Evolutionary conservation across 2,329 filamentous ascomycete species (phyloP), one percentile per base, ranked within the genome.

Genomic region (Pseudogymnoascus sp.): DNA sequence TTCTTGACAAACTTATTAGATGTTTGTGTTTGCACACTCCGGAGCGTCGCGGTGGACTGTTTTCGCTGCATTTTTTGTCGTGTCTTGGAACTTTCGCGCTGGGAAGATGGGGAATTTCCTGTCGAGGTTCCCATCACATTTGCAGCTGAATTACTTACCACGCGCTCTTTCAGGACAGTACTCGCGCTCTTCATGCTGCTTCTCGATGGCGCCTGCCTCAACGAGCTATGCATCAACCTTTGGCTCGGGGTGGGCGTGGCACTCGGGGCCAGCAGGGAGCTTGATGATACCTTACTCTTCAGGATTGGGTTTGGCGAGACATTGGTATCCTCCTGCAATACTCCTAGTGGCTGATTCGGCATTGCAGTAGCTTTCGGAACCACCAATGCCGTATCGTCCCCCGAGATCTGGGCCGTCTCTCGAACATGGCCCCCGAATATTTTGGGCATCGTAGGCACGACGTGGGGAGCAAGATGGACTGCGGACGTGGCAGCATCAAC

Each of bases 331-430:
- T 70, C 68, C 31, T 68, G 66, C 21, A 71, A 42, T 10, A 69
- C 31, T 14, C 66, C 70, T 5, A 72, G 63, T 11, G 69, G 69
- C 36, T 71, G 68, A 8, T 69, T 70, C 5, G 63, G 63, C 10
- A 47, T 66, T 21, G 40, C 42, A 26, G 26, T 42, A 4, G n/a
- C n/a, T n/a, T 16, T 16, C 16, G 51, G 66, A n/a, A 57, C 66
- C 47, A 59, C 61, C 21, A 34, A 69, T 59, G 31, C 68, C 64
- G 64, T 68, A 14, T 75, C 74, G 40, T 75, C 73, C 12, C 76
- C 76, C 5, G 78, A 77, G 61, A 83, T 81, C 45, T 83, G 80
- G 1, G 82, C 79, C 7, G 71, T 68, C 69, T 84, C 81, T 40
- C 81, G 76, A 16, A 82, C 69, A 67, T 84, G 81, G 0, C 79